Base-by-base conservation (phyloP, 305 asterid genomes). In the Ajuga reptans region DNA sequence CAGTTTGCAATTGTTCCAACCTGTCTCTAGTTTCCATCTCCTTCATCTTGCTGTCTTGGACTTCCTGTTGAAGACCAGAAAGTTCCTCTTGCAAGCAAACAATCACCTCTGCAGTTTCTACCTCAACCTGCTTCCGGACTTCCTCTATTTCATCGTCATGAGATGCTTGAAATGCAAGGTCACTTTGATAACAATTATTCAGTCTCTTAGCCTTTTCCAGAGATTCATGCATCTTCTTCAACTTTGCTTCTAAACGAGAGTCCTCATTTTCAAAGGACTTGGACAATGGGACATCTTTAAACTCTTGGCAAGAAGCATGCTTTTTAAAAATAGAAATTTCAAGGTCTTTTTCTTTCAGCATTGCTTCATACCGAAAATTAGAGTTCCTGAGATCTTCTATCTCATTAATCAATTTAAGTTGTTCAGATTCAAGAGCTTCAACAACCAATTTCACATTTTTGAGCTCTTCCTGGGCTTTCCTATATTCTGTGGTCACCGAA, bases 51-150 rank as follows among this genome's bases (percentile, higher is more conserved):
- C 91, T 82, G 24, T 83, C 84, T 61, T 84, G 83, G 59, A 85
- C 89, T 81, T 89, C 96, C 69, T 86, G 88, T 73, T 88, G 98
- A 81, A 94, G 97, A 56, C 60, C 73, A 56, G 81, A 74, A 64
- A 94, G 96, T 82, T 94, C 98, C 81, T 86, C 95, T 83, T 94
- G 98, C 86, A 94, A 78, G 80, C 95, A 91, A 77, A 94, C 89
- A 86, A 94, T 91, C 73, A 94, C 99, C 82, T 91, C 90, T 14
- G 95, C 98, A 53, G 99, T 91, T 88, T 94, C 99, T 64, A 78
- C 96, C 83, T 94, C 99, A 41, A 90, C 99, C 84, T 94, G 99
- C 77, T 73, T 88, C 37, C 92, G 90, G 52, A 85, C 87, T 82
- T 91, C 93, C 68, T 91, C 98, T 83, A 83, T 81, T 75, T 86